phyloP scores from a whole-genome alignment of 352 stramenopile species.

The Phytophthora tentaculata region DNA sequence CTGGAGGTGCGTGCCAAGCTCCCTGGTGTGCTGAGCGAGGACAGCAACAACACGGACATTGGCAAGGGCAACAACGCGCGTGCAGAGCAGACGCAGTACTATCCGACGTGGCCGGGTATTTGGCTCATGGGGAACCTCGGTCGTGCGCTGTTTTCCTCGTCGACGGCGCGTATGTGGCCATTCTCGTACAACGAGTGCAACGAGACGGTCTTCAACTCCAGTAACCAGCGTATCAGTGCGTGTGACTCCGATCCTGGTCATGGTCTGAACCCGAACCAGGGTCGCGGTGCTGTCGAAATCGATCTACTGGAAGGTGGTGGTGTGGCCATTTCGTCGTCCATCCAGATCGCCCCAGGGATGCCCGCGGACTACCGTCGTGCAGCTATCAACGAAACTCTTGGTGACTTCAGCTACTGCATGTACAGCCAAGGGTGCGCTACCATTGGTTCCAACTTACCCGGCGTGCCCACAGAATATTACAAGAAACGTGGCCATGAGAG shows the following conservation, averaged over 20 bases:
- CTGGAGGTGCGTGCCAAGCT: conserved; percentile 93
- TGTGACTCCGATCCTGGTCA: conserved; percentile 93
- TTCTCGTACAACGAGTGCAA: conserved; percentile 95
- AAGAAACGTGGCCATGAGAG: conserved; percentile 41
- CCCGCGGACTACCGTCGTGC: conserved; percentile 54
- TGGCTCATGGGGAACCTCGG: conserved; percentile 97
- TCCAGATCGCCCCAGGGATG: conserved; percentile 76
- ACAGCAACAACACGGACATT: conserved; percentile 68
- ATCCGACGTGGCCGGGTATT: conserved; percentile 93
- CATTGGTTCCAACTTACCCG: conserved; percentile 57
- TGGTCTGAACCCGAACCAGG: conserved; percentile 89
- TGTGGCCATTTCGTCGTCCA: conserved; percentile 71
- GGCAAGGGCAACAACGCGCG: conserved; percentile 75
- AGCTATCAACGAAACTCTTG: conserved; percentile 36
- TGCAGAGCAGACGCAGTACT: conserved; percentile 42
- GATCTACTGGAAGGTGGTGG: conserved; percentile 93
- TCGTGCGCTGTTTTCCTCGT: conserved; percentile 93
- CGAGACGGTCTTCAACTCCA: conserved; percentile 79
- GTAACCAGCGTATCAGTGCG: conserved; percentile 83
- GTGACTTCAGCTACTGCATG: conserved; percentile 45
- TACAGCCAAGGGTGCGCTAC: conserved; percentile 54
- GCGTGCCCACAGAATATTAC: conserved; percentile 59
- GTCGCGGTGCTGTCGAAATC: conserved; percentile 94
- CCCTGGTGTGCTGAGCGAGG: conserved; percentile 78
- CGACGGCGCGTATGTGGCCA: conserved; percentile 95